Evolutionary conservation across 2,329 filamentous ascomycete species (phyloP).

Genomic region (Xylaria sp.): DNA sequence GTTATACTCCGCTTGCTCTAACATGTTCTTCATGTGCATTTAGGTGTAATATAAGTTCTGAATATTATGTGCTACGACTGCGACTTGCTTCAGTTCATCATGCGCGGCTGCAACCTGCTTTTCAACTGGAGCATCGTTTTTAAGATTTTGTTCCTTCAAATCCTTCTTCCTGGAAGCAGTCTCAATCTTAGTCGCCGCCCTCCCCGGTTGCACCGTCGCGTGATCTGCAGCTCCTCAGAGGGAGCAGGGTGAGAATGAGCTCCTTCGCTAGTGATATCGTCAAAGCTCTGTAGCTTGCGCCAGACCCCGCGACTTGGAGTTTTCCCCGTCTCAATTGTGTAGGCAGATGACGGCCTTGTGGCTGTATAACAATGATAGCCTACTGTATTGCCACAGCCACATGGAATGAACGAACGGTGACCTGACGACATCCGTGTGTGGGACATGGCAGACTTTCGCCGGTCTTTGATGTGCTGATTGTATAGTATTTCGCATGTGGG

Average conservation of each 20-base stretch:
- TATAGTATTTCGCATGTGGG: background rate
- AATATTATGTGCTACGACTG: background rate
- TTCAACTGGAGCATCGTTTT: background rate
- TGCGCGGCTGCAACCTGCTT: background rate
- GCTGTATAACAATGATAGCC: slow-evolving; percentile 19
- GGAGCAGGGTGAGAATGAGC: background rate
- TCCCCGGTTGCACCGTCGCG: slow-evolving; percentile 1
- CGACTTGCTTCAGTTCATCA: background rate
- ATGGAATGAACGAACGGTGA: slow-evolving; percentile 8
- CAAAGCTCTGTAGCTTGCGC: slow-evolving; percentile 12
- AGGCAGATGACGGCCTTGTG: background rate
- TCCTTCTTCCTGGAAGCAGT: background rate
- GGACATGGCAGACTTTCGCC: background rate
- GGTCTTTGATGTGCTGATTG: background rate
- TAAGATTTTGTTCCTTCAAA: slow-evolving; percentile 10
- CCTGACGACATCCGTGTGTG: slow-evolving; percentile 10
- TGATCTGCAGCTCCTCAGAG: slow-evolving; percentile 21
- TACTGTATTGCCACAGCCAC: slow-evolving; percentile 9
- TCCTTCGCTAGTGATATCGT: slow-evolving; percentile 1
- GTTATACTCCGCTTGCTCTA: slow-evolving; percentile 3
- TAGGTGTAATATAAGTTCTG: slow-evolving; percentile 1
- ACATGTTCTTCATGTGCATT: slow-evolving; percentile 9
- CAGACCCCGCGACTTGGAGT: slow-evolving; percentile 5
- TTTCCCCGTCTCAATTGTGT: background rate
- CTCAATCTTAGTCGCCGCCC: background rate